Percentiles rank a stretch among this genome's conserved stretches.
phyloP scores from a whole-genome alignment of 352 stramenopile species.

The Bremia lactucae region DNA sequence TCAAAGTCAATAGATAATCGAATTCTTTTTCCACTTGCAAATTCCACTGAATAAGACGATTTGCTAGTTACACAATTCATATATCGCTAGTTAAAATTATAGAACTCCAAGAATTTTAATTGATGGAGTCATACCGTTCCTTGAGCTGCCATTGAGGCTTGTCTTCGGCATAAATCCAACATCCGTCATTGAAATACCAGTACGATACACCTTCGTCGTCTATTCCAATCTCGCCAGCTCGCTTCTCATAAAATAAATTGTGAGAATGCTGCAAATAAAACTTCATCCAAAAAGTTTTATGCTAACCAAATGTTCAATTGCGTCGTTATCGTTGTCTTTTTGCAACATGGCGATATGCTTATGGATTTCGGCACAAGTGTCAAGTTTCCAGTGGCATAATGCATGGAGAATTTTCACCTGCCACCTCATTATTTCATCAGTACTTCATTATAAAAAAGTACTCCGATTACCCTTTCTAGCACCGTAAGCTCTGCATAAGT shows the following conservation, averaged over 20 bases:
- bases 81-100: no score
- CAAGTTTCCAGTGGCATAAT: conserved; percentile 76
- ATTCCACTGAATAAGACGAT: conserved; percentile 51
- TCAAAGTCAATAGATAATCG: conserved; percentile 74
- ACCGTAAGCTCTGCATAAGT: conserved; percentile 53
- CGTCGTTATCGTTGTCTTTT: conserved; percentile 55
- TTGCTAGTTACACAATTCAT: conserved; percentile 17
- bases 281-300: neutral
- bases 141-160: conserved; percentile 49
- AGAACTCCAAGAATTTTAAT: no score
- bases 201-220: conserved; percentile 70
- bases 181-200: conserved; percentile 81
- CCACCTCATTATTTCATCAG: neutral
- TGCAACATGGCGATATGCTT: conserved; percentile 56
- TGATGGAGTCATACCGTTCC: conserved; percentile 19
- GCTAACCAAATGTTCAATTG: conserved; percentile 52
- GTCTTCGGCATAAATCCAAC: conserved; percentile 80
- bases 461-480: conserved; percentile 36
- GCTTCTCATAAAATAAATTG: conserved; percentile 21
- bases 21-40: conserved; percentile 64
- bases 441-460: neutral
- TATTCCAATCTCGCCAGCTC: conserved; percentile 50
- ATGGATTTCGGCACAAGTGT: conserved; percentile 65
- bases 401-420: conserved; percentile 70
- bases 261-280: conserved; percentile 2